These are phyloP conservation scores for Zygoascus tannicola DNA, from an alignment of 805 yeast species.

Conservation along the genomic window DNA sequence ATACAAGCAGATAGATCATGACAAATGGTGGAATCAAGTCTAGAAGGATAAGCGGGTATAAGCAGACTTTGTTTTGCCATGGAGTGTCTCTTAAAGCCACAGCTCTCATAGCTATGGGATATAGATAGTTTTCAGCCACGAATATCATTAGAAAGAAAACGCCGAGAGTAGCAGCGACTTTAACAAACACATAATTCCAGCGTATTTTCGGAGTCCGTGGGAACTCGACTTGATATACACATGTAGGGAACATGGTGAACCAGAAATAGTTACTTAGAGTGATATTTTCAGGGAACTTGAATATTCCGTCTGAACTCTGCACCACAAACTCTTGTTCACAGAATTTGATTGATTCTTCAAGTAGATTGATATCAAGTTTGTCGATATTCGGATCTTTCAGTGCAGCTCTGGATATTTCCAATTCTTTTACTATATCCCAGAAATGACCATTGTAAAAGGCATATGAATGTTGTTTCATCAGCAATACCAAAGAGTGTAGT, in stretches of 20 bases:
- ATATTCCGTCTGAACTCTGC: slow-evolving; percentile 34
- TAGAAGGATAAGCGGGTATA: slow-evolving; percentile 50
- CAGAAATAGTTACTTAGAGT: slow-evolving; percentile 55
- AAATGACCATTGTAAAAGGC: slow-evolving; percentile 87
- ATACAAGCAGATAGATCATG: slow-evolving; percentile 62
- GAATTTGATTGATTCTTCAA: slow-evolving; percentile 33
- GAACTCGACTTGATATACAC: slow-evolving; percentile 59
- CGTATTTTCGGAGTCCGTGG: slow-evolving; percentile 68
- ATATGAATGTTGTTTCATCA: slow-evolving; percentile 95
- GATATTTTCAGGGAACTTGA: slow-evolving; percentile 65
- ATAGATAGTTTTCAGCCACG: slow-evolving; percentile 64
- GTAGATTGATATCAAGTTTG: neutral
- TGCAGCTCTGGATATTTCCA: slow-evolving; percentile 8
- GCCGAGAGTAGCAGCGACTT: slow-evolving; percentile 76
- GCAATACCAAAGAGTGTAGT: slow-evolving; percentile 71
- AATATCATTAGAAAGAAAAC: slow-evolving; percentile 74
- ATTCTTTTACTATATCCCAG: slow-evolving; percentile 27
- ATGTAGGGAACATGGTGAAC: slow-evolving; percentile 82
- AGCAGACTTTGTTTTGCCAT: slow-evolving; percentile 33
- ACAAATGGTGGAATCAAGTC: slow-evolving; percentile 78
- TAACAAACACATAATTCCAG: slow-evolving; percentile 57
- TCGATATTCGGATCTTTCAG: neutral
- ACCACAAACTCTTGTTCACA: slow-evolving; percentile 62
- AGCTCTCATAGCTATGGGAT: slow-evolving; percentile 62
- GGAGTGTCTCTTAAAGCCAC: slow-evolving; percentile 44